Evolutionary conservation across 176 grass and related monocot genomes (phyloP), one percentile per base, ranked within the genome.

Genomic region (Canna indica): DNA sequence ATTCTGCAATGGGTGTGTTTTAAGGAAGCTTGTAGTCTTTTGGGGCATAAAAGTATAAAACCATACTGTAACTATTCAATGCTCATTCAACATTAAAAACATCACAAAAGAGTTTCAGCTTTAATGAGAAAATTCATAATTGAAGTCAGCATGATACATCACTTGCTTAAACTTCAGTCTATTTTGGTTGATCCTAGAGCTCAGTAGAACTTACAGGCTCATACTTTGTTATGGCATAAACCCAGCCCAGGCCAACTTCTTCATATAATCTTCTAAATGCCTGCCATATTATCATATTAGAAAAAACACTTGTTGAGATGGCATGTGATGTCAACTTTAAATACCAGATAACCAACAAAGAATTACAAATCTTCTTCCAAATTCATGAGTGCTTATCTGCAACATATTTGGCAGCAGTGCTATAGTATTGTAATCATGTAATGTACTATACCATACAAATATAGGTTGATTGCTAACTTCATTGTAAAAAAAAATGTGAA

Each of bases 181-280:
- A 66, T 3, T 41, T 1, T 38, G 34, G 20, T 24, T 66, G 63
- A 1, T 13, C 22, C 39, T 26, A 32, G 35, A 66, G 35, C 35
- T 14, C 17, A 66, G 7, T 61, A 78, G 34, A 26, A 96, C 88
- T 91, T 92, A 97, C 93, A 72, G 93, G 93, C 42, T 92, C 79
- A 67, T 87, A 92, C 67, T 92, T 92, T 50, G 93, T 97, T 81
- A 92, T 60, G 64, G 88, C 85, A 87, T 97, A 97, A 78, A 97
- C 44, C 93, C 93, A 97, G 69, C 93, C 93, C 59, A 97, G 84
- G 62, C 86, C 93, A 44, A 97, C 84, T 85, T 91, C 93, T 68
- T 97, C 84, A 32, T 97, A 97, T 59, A 97, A 75, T 82, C 60
- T 85, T 87, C 86, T 86, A 81, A 97, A 97, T 85, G 93, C 93